Evolutionary conservation across 768 basidiomycete species (phyloP), one percentile per base, ranked within the genome.

Genomic region (Hydnomerulius pinastri): DNA sequence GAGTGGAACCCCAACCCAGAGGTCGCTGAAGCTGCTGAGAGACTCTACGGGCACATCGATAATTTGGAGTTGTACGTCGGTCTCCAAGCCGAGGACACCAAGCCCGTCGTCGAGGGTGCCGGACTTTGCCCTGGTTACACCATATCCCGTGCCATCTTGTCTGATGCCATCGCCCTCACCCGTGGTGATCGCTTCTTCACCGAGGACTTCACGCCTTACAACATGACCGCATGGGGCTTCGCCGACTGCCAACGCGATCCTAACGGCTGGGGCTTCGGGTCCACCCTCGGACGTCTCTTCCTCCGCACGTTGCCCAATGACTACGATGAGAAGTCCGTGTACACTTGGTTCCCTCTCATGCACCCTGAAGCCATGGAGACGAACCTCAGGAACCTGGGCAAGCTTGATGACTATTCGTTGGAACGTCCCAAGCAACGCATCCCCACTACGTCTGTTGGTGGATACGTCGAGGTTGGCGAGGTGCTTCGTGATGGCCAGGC

Each of bases 331-430:
- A 82, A 86, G 64, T 88, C 86, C 51, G 71, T 81, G 40, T 92
- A 89, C 63, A 83, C 91, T 4, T 91, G 88, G 81, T 92, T 92
- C 84, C 87, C 91, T n/a, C 74, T 92, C 37, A 85, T 92, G 83
- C 87, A 85, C 0, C 91, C 90, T 4, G 72, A 76, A 0, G 65
- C 82, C 2, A 91, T 92, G 89, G 70, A 79, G 51, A 68, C 60
- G 1, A 65, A 83, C 62, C 70, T 92, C 47, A 73, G 63, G 44
- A 79, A 87, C 27, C 60, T 91, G 29, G 77, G 78, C 33, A 69
- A 79, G 20, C 49, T 71, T 15, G 72, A 79, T 23, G 67, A 77
- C 39, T 92, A 92, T 55, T 75, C 82, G 50, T 42, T 84, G 18
- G 62, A 65, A 27, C 73, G 82, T 27, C 87, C 90, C 0, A 68